Evolutionary conservation across 1,284 basidiomycete species (phyloP), one percentile per base, ranked within the genome.

Genomic region (Irpex sp.): DNA sequence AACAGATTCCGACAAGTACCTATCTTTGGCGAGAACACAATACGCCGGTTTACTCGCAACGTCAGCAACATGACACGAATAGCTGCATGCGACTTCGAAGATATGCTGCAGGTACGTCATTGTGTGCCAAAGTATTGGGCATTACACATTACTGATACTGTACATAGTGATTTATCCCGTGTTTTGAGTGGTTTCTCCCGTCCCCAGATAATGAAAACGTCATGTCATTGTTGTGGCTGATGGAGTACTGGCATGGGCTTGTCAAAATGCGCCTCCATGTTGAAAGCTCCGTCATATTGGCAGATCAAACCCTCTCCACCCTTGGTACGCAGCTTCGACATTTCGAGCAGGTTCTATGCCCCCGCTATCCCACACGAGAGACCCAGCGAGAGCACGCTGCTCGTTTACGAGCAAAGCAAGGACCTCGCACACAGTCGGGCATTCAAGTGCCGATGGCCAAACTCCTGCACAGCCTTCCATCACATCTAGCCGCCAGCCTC

Each of bases 191-290:
- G 1, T 63, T 77, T 0, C 66, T 75, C 4, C 68, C 69, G 18
- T 65, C 63, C 8, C 64, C 64, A 4, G 59, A 66, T 42, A 69
- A 74, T 56, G 42, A 56, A 3, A 51, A 64, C 1, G 58, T 74
- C 9, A 59, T 68, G 14, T 58, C 66, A 6, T 55, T 64, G 8
- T 3, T 45, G 5, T 74, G 66, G 56, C 49, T 58, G 3, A 45
- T 69, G 0, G 67, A 67, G 9, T 64, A 67, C 35, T 76, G 71
- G 73, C 74, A 77, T 56, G 60, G 59, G 0, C 65, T 76, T 0
- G 74, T 71, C 1, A 77, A 77, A 58, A 67, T 76, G 9, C 66
- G 71, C 10, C 58, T 72, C 37, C 75, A 76, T 39, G 73, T 73
- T 0, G 67, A 69, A 0, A 10, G 51, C 0, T 68, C 73, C 0